phyloP scores from a whole-genome alignment of 2,329 filamentous ascomycete genomes.

The Colletotrichum acutatum region DNA sequence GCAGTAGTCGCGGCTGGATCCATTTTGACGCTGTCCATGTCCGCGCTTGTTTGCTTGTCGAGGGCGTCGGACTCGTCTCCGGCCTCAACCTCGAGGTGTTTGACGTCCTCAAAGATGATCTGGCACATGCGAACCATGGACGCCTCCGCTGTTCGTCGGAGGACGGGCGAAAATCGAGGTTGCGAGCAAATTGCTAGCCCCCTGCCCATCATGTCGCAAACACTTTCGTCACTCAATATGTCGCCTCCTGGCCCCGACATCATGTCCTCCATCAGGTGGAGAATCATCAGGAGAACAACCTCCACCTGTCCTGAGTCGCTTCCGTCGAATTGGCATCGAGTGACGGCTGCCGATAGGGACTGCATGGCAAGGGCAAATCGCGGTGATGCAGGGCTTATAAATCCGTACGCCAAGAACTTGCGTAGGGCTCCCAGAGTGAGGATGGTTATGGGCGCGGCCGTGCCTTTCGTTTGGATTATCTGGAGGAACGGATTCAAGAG shows the following conservation, averaged over 20 bases:
- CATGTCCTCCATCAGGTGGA: constrained; percentile 99
- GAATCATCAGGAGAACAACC: constrained; percentile 91
- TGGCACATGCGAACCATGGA: constrained; percentile 99
- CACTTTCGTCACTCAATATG: constrained; percentile 95
- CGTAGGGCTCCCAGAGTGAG: constrained; percentile 92
- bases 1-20: constrained; percentile 51
- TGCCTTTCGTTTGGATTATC: constrained; percentile 95
- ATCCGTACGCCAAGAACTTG: constrained; percentile 96
- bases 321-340: constrained; percentile 96
- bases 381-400: constrained; percentile 87
- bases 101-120: constrained; percentile 94
- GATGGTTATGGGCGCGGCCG: constrained; percentile 95
- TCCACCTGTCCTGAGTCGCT: constrained; percentile 96
- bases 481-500: constrained; percentile 94
- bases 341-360: constrained; percentile 91
- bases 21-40: constrained; percentile 85
- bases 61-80: constrained; percentile 73
- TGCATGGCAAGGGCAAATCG: constrained; percentile 93
- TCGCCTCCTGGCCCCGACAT: constrained; percentile 92
- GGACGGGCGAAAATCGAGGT: constrained; percentile 86
- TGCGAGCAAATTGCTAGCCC: constrained; percentile 98
- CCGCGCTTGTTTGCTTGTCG: constrained; percentile 73
- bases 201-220: constrained; percentile 99
- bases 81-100: constrained; percentile 83
- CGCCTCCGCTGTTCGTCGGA: constrained; percentile 92